Base-by-base conservation (phyloP, 495 filamentous ascomycete species). In the Bacidia rubella region DNA sequence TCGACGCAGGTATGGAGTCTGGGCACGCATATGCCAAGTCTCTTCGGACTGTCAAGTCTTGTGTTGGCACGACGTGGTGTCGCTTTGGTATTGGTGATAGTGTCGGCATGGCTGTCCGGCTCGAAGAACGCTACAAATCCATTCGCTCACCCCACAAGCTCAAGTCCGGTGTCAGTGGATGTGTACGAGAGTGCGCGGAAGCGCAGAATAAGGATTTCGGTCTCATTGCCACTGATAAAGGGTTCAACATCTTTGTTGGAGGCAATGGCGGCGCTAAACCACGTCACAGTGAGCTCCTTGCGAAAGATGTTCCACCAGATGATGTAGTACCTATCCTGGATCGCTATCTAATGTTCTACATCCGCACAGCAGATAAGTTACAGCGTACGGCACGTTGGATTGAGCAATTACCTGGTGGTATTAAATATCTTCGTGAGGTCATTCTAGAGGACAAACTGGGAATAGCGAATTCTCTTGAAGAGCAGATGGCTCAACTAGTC, bases 201-300 rank as follows among this genome's bases (percentile, higher is more conserved):
- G 90, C 90, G 11, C 90, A 95, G 63, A 94, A 86, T 63, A 95
- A 96, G 63, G 90, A 96, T 63, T 97, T 97, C 61, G 90, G 90
- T 19, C 80, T 95, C 32, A 95, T 95, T 43, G 88, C 90, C 19
- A 92, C 87, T 0, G 90, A 95, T 52, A 95, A 93, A 54, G 90
- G 90, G 21, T 97, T 85, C 76, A 97, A 95, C 65, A 81, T 97
- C 63, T 94, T 87, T 62, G 88, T 97, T 1, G 89, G 76, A 40
- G 90, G 90, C 38, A 97, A 97, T 63, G 90, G 90, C 49, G 90
- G 90, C 29, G 86, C 89, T 3, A 90, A 85, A 51, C 90, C 90
- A 11, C 71, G 76, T 19, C 90, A 97, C 62, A 80, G 80, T 1
- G 87, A 94, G 57, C 74, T 95, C n/a, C 77, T 97, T 0, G 85